Percentiles rank a stretch among this genome's conserved stretches.
Conservation (phyloP, 2,329 filamentous ascomycete genomes). For the Neophaeococcomyces aloes region DNA sequence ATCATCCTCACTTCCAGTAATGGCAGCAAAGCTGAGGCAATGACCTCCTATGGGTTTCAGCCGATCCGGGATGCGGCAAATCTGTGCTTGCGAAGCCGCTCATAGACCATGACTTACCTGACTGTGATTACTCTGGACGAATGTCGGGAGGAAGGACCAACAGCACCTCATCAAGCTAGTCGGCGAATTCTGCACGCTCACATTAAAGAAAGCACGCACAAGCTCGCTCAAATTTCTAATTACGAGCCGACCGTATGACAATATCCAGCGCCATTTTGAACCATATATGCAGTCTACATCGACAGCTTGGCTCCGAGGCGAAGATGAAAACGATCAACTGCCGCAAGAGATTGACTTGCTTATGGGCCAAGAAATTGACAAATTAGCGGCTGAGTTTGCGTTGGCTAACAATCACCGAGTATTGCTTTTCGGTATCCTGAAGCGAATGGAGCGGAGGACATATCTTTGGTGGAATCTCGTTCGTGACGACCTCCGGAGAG, state of each 20-base stretch:
- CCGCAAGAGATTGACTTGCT: constrained; percentile 20
- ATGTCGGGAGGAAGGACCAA: constrained; percentile 14
- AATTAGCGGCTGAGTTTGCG: constrained; percentile 2
- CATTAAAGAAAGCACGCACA: not conserved
- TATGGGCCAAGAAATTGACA: constrained; percentile 13
- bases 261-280: constrained; percentile 18
- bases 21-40: constrained; percentile 21
- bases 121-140: constrained; percentile 18
- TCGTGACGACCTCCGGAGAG: too few relatives aligned
- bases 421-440: too few relatives aligned
- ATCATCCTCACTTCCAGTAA: constrained; percentile 21
- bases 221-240: constrained; percentile 18
- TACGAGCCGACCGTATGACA: constrained; percentile 24
- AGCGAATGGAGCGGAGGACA: too few relatives aligned
- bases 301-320: constrained; percentile 13
- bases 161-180: constrained; percentile 10
- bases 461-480: too few relatives aligned
- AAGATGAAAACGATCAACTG: constrained; percentile 16
- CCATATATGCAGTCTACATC: not conserved
- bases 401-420: too few relatives aligned
- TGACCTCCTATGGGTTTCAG: constrained; percentile 30
- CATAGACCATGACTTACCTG: constrained; percentile 23
- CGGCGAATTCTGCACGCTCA: constrained; percentile 1
- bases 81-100: constrained; percentile 29
- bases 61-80: constrained; percentile 32